These are phyloP conservation scores for Primulina eburnea DNA, from an alignment of 257 asterid genomes.

Conservation along the genomic window DNA sequence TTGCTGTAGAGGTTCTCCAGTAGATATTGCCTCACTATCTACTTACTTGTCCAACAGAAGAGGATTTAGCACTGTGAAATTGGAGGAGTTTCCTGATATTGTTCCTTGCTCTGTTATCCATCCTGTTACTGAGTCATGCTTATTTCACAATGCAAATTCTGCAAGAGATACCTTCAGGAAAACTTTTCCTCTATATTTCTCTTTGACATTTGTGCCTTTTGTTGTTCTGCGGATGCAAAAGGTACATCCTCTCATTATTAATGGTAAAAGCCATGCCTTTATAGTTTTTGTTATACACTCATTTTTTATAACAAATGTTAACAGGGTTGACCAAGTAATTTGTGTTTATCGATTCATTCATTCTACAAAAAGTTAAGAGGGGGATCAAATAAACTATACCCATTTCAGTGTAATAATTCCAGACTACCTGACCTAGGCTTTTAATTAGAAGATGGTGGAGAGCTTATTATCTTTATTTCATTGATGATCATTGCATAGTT, in stretches of 20 bases:
- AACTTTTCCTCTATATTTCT: conserved; percentile 96
- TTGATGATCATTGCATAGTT: not conserved
- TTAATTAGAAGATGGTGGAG: not conserved
- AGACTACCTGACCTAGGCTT: not conserved
- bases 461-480: conserved; percentile 2
- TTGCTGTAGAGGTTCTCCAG: conserved; percentile 90
- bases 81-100: conserved; percentile 72
- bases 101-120: conserved; percentile 90
- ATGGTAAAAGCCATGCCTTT: conserved; percentile 19
- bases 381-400: not conserved
- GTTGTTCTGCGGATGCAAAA: conserved; percentile 91
- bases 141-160: conserved; percentile 78
- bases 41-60: conserved; percentile 55
- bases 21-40: conserved; percentile 64
- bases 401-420: not conserved
- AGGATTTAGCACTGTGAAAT: conserved; percentile 46
- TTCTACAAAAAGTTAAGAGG: not conserved
- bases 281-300: not conserved
- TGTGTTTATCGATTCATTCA: not conserved
- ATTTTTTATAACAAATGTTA: not conserved
- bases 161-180: conserved; percentile 81
- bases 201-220: conserved; percentile 94
- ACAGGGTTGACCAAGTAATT: not conserved
- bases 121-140: conserved; percentile 76
- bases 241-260: conserved; percentile 46